Conservation (phyloP, 495 filamentous ascomycete species). For the Penicillium cinerascens region DNA sequence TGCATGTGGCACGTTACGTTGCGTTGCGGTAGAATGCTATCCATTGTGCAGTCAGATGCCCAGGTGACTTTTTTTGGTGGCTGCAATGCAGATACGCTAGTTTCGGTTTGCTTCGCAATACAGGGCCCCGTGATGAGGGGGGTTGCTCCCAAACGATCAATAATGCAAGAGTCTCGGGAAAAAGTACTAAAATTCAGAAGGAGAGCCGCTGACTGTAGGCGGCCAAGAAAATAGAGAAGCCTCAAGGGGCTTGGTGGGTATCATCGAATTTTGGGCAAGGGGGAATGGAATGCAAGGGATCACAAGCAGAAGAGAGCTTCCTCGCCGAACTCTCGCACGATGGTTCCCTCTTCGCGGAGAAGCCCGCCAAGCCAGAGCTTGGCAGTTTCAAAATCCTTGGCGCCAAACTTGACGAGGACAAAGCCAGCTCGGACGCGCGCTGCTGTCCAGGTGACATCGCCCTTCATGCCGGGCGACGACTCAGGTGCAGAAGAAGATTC, state of each 20-base stretch:
- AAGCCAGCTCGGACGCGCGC: conserved; percentile 73
- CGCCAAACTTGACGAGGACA: conserved; percentile 82
- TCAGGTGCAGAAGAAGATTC: conserved; percentile 28
- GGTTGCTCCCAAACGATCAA: conserved; percentile 6
- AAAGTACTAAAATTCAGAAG: conserved; percentile 3
- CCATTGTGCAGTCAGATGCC: conserved; percentile 1
- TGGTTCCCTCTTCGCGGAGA: conserved; percentile 54
- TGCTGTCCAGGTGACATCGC: conserved; percentile 78
- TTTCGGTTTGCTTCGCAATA: conserved; percentile 1
- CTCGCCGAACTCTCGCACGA: conserved; percentile 59
- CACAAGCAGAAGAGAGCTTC: conserved; percentile 58
- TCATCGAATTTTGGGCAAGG: conserved; percentile 7
- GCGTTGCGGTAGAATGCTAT: background rate
- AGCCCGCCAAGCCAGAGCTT: conserved; percentile 57
- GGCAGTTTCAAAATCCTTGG: conserved; percentile 58
- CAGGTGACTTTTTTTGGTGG: conserved; percentile 2
- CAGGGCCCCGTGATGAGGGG: background rate
- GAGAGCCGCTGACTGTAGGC: conserved; percentile 1
- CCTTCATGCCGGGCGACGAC: conserved; percentile 40
- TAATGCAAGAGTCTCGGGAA: conserved; percentile 13
- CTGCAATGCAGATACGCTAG: conserved; percentile 9
- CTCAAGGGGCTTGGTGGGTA: conserved; percentile 6
- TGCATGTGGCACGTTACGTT: background rate
- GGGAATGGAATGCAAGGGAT: conserved; percentile 9
- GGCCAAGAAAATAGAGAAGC: conserved; percentile 10